Evolutionary conservation across 495 filamentous ascomycete species (phyloP).

Genomic region (Penicillium longicatenatum): DNA sequence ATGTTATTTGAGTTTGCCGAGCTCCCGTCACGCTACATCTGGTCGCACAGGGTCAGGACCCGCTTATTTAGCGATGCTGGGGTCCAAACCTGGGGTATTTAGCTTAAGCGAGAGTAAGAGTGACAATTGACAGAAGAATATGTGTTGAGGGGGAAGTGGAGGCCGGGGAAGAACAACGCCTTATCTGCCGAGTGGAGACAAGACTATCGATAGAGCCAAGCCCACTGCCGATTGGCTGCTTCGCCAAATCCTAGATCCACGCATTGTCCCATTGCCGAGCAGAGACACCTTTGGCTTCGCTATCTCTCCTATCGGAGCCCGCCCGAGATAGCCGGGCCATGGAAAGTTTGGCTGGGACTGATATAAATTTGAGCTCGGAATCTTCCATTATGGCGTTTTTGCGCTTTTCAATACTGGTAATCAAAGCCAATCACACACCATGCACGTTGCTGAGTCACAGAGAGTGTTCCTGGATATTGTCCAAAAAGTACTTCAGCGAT

Average conservation of each 20-base stretch:
- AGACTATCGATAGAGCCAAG: background rate
- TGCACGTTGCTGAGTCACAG: slow-evolving; percentile 32
- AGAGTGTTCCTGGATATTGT: slow-evolving; percentile 31
- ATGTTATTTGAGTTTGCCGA: slow-evolving; percentile 14
- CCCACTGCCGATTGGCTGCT: background rate
- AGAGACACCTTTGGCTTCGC: background rate
- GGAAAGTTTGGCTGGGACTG: background rate
- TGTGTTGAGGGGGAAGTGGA: slow-evolving; percentile 13
- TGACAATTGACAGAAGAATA: background rate
- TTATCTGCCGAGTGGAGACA: slow-evolving; percentile 23
- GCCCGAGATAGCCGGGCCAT: background rate
- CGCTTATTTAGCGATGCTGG: slow-evolving; percentile 4
- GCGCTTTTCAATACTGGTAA: background rate
- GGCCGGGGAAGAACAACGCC: slow-evolving; percentile 11
- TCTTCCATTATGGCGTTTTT: background rate
- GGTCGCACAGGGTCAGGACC: slow-evolving; percentile 5
- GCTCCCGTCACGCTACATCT: slow-evolving; percentile 10
- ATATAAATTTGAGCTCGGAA: background rate
- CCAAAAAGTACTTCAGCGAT: slow-evolving; percentile 30
- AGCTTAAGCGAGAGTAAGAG: background rate
- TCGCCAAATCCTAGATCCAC: background rate
- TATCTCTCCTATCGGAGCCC: background rate
- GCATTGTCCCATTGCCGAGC: slow-evolving; percentile 10
- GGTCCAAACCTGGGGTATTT: slow-evolving; percentile 9
- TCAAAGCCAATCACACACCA: slow-evolving; percentile 11